A percentile compares a stretch with the other conserved stretches of the same genome.
These are phyloP conservation scores for Draba incana DNA, from an alignment of 345 rosid species.

Conservation along the genomic window DNA sequence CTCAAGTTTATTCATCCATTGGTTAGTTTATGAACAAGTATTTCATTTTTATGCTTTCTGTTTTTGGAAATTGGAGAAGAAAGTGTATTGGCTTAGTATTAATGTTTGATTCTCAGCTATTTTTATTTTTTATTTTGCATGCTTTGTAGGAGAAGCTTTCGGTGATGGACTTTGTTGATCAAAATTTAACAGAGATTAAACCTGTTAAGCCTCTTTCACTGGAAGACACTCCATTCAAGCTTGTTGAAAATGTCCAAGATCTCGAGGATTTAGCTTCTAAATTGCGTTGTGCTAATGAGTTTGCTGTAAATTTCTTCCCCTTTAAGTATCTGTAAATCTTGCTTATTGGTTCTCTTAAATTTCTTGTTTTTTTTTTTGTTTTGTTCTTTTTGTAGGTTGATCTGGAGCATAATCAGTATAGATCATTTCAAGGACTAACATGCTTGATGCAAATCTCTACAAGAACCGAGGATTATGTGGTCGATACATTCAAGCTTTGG, in stretches of 20 bases:
- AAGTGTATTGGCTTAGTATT: background rate
- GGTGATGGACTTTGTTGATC: slow-evolving; percentile 75
- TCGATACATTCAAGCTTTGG: slow-evolving; percentile 87
- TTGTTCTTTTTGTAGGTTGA: slow-evolving; percentile 69
- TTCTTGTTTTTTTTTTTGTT: background rate
- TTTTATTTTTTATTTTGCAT: background rate
- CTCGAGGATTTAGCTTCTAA: slow-evolving; percentile 75
- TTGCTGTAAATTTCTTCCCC: slow-evolving; percentile 63
- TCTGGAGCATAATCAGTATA: slow-evolving; percentile 95
- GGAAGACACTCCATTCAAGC: slow-evolving; percentile 69
- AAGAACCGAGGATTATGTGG: slow-evolving; percentile 80
- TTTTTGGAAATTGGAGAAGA: background rate
- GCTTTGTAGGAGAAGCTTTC: slow-evolving; percentile 66
- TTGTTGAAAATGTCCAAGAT: slow-evolving; percentile 77
- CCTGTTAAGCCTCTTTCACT: slow-evolving; percentile 55
- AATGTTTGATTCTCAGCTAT: background rate
- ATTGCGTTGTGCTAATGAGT: slow-evolving; percentile 61
- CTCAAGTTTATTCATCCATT: slow-evolving; percentile 69
- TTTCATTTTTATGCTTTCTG: background rate
- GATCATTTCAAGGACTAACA: slow-evolving; percentile 93
- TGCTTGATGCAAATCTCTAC: slow-evolving; percentile 99
- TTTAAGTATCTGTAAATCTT: background rate
- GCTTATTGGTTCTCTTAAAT: background rate
- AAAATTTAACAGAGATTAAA: slow-evolving; percentile 41
- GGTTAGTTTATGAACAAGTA: slow-evolving; percentile 48